These are phyloP conservation scores for Mortierella polycephala DNA, from an alignment of 371 early-diverging fungal genomes.

Conservation along the genomic window DNA sequence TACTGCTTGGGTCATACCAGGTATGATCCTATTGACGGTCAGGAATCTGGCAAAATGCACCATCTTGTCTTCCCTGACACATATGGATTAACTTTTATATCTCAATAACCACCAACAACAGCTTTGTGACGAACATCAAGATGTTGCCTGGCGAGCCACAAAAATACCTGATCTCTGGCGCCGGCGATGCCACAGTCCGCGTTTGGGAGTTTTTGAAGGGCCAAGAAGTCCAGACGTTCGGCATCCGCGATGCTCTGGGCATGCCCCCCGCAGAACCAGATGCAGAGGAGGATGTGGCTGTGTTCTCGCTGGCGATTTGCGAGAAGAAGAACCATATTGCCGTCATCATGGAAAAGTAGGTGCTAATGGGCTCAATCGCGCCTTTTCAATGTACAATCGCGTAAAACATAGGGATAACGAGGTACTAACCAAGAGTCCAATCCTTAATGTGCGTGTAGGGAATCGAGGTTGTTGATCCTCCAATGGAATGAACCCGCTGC, in stretches of 20 bases:
- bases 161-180: slow-evolving; percentile 78
- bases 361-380: no score
- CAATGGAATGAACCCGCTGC: slow-evolving; percentile 41
- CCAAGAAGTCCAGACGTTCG: slow-evolving; percentile 55
- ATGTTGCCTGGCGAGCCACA: slow-evolving; percentile 62
- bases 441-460: slow-evolving; percentile 7
- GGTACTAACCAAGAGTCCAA: not conserved
- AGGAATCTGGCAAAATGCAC: no score
- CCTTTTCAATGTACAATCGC: no score
- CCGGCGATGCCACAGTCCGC: slow-evolving; percentile 87
- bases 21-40: no score
- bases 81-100: no score
- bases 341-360: slow-evolving; percentile 47
- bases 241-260: slow-evolving; percentile 53
- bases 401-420: no score
- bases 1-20: slow-evolving; percentile 94
- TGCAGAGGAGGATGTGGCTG: slow-evolving; percentile 56
- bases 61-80: no score
- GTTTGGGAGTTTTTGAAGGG: slow-evolving; percentile 80
- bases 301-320: slow-evolving; percentile 38
- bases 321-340: slow-evolving; percentile 43
- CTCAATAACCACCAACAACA: no score
- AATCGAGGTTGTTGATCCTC: slow-evolving; percentile 41
- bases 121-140: slow-evolving; percentile 74
- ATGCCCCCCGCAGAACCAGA: slow-evolving; percentile 52